These are phyloP conservation scores for Gaertneriomyces semiglobifer DNA, from an alignment of 192 early-diverging fungal species.

Conservation along the genomic window DNA sequence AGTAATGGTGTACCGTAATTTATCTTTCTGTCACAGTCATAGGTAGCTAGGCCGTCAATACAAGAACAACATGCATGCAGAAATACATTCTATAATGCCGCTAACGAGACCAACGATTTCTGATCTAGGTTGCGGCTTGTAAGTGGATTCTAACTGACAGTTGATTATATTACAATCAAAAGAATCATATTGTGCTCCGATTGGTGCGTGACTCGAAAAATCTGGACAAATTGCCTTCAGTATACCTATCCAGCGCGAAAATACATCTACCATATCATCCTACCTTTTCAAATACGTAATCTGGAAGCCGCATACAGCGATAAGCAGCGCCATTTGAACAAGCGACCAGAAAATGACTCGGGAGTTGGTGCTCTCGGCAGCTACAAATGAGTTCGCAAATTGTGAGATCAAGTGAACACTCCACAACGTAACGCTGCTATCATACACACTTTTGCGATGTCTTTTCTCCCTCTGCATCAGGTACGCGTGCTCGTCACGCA, in stretches of 20 bases:
- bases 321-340: constrained; percentile 57
- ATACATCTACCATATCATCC: not conserved
- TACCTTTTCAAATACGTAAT: constrained; percentile 70
- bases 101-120: too few species aligned
- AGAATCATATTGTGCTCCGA: not conserved
- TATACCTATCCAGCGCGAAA: not conserved
- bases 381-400: constrained; percentile 35
- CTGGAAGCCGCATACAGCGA: constrained; percentile 68
- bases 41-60: too few species aligned
- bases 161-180: constrained; percentile 4
- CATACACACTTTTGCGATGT: constrained; percentile 66
- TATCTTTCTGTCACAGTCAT: too few species aligned
- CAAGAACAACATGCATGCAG: too few species aligned
- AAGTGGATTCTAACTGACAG: too few species aligned
- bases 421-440: too few species aligned
- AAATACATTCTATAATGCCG: too few species aligned
- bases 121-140: too few species aligned
- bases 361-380: constrained; percentile 73
- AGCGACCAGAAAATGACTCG: constrained; percentile 79
- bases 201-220: constrained; percentile 14
- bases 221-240: not conserved
- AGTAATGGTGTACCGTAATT: too few species aligned
- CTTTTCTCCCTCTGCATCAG: constrained; percentile 57
- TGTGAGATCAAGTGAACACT: not conserved
- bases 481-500: constrained; percentile 72